Base-by-base conservation (phyloP, 2,329 filamentous ascomycete genomes). In the Talaromyces atroroseus region DNA sequence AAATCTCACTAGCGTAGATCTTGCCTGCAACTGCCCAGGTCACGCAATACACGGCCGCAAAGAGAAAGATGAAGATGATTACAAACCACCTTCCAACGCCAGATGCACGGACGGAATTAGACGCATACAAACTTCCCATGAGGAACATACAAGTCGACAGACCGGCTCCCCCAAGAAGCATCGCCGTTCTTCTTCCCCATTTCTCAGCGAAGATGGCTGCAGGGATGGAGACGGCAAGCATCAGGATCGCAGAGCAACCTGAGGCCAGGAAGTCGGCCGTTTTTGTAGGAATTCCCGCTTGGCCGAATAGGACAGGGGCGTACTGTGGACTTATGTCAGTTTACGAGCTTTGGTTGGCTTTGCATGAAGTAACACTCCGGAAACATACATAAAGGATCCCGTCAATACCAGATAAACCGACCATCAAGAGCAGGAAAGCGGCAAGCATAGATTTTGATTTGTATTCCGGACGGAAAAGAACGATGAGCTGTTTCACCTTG, bases 361-460 rank as follows among this genome's bases (percentile, higher is more conserved):
- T 32, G 2, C 12, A 29, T 16, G 45, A 47, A 47, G 21, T 12
- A 26, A 47, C 38, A 42, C 16, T 6, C 18, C 16, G 6, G 38
- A 21, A 42, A 49, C 46, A 21, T 36, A 50, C 48, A 40, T 50
- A 50, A 64, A 84, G 73, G 3, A 86, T 77, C 0, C 80, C 83
- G 60, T 86, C 83, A 52, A 86, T 85, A 0, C 84, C 83, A 24
- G 75, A 80, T 0, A 85, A 68, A 61, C 86, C 83, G 32, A 82
- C 76, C 75, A 84, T 82, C 1, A 74, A 77, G 64, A 86, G 77
- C 50, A 84, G 66, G 59, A 84, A 85, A 0, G 82, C 72, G 0
- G 77, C 82, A 14, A 85, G 67, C 0, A 75, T 65, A 0, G 80
- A 82, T 2, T 76, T 72, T 5, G 70, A 69, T n/a, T 18, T 47